A percentile compares a stretch with the other conserved stretches of the same genome.
phyloP scores from a whole-genome alignment of 257 asterid species.

The Salvia hispanica region DNA sequence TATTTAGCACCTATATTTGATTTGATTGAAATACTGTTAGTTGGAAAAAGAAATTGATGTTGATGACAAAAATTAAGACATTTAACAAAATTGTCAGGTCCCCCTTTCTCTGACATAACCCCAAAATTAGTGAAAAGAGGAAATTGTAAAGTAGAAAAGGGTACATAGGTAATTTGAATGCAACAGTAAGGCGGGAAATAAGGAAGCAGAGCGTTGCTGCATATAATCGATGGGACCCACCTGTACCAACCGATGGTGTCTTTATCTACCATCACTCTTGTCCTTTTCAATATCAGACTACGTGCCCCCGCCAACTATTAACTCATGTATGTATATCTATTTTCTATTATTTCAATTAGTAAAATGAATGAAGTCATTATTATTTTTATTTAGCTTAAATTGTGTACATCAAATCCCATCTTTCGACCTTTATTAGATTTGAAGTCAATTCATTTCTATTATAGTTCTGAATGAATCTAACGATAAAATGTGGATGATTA shows the following conservation, averaged over 20 bases:
- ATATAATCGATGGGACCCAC: conserved; percentile 5
- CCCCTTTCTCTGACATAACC: background rate
- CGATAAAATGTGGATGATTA: too few species aligned
- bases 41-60: background rate
- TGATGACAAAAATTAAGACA: background rate
- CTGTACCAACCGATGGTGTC: conserved; percentile 6
- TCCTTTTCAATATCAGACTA: conserved; percentile 11
- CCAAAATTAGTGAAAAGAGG: background rate
- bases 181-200: conserved; percentile 18
- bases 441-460: too few species aligned
- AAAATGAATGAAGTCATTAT: background rate
- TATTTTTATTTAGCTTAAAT: background rate
- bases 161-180: background rate
- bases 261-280: conserved; percentile 16
- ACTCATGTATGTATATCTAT: background rate
- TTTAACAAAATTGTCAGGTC: background rate
- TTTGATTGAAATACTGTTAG: too few species aligned
- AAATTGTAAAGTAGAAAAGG: background rate
- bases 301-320: conserved; percentile 10
- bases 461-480: too few species aligned
- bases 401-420: too few species aligned
- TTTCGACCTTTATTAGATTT: too few species aligned
- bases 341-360: background rate
- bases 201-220: conserved; percentile 10
- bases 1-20: too few species aligned